phyloP scores from a whole-genome alignment of 2,329 filamentous ascomycete species.

The Nigrograna mackinnonii region DNA sequence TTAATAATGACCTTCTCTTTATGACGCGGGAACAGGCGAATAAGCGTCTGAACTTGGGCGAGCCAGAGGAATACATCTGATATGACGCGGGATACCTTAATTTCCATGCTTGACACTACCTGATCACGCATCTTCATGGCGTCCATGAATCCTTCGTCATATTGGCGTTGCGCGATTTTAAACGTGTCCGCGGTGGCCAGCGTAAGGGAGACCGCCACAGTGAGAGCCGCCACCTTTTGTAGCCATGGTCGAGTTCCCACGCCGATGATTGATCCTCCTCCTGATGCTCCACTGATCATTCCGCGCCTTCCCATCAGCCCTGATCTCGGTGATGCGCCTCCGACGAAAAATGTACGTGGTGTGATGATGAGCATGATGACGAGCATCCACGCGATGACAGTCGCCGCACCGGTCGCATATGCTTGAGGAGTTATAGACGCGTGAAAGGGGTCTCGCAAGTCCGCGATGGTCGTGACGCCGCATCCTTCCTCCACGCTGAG shows the following conservation, averaged over 20 bases:
- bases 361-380: conserved; percentile 94
- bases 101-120: conserved; percentile 82
- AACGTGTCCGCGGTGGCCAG: conserved; percentile 94
- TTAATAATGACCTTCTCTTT: conserved; percentile 99
- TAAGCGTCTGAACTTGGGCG: conserved; percentile 94
- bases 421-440: conserved; percentile 90
- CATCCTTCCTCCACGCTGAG: conserved; percentile 46
- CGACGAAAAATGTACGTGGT: conserved; percentile 89
- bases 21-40: conserved; percentile 92
- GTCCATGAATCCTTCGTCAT: conserved; percentile 77
- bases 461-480: conserved; percentile 57
- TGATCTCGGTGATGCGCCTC: conserved; percentile 66
- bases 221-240: conserved; percentile 70
- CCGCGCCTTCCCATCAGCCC: conserved; percentile 80
- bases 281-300: conserved; percentile 78
- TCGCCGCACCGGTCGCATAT: conserved; percentile 90
- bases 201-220: conserved; percentile 79
- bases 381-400: conserved; percentile 87
- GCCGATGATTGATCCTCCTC: conserved; percentile 67
- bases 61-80: conserved; percentile 97
- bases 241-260: conserved; percentile 93
- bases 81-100: conserved; percentile 88
- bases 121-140: conserved; percentile 73
- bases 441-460: conserved; percentile 86
- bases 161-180: conserved; percentile 79